phyloP scores from a whole-genome alignment of 192 early-diverging fungal species.

The Entomortierella chlamydospora region DNA sequence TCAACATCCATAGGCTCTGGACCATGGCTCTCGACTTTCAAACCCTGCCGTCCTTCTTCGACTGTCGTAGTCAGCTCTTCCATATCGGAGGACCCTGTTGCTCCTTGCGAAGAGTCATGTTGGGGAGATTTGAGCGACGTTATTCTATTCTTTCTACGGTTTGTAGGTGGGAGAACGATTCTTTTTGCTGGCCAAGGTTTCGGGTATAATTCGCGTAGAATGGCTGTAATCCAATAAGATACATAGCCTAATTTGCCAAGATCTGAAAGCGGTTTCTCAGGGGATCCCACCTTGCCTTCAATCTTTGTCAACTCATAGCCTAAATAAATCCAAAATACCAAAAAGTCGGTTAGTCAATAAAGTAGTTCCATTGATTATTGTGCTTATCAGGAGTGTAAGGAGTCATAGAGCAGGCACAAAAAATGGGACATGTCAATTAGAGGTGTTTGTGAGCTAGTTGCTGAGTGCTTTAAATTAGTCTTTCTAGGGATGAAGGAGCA shows the following conservation, averaged over 20 bases:
- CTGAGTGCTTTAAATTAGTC: too few species aligned
- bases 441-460: too few species aligned
- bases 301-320: constrained; percentile 84
- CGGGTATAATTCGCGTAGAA: constrained; percentile 63
- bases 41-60: neutral
- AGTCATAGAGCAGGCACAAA: too few species aligned
- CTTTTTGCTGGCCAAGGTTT: constrained; percentile 35
- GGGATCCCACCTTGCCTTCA: constrained; percentile 80
- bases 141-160: constrained; percentile 16
- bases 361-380: too few species aligned
- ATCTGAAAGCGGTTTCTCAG: constrained; percentile 90
- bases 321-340: constrained; percentile 33
- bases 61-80: neutral
- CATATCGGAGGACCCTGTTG: neutral
- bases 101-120: neutral
- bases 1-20: neutral
- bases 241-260: constrained; percentile 84
- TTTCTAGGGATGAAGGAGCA: too few species aligned
- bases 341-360: too few species aligned
- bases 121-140: neutral
- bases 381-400: too few species aligned
- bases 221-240: constrained; percentile 85
- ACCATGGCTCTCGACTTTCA: neutral
- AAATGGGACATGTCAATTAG: too few species aligned
- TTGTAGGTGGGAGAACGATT: neutral